Evolutionary conservation across 306 rosid species (phyloP), one percentile per base, ranked within the genome.

Genomic region (Canavalia ensiformis): DNA sequence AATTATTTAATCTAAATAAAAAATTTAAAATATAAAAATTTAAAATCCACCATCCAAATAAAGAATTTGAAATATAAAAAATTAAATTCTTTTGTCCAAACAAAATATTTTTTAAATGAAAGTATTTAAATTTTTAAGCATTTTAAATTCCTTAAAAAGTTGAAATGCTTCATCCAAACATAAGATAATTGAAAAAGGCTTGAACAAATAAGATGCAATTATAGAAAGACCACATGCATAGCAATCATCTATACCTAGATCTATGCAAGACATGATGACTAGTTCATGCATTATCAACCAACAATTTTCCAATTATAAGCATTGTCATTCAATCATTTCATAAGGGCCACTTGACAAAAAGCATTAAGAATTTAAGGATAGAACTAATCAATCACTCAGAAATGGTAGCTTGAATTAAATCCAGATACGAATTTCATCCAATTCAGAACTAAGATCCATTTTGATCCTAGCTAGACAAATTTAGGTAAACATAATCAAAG

Each of bases 171-270:
- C 25, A 18, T 18, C 25, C 25, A 18, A 18, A 18, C 25, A 18
- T 0, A 18, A 18, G 25, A 0, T 18, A 34, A 6, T 34, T 63
- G 29, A 35, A 34, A 12, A 63, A 13, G 47, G 10, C 69, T 13
- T 63, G 30, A 63, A 12, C 18, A 39, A 65, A 11, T 37, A 13
- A 33, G 49, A 34, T 5, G 46, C 45, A n/a, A 63, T 37, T 63
- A 3, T 2, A 28, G 29, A 13, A 11, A 34, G 68, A 34, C 45
- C 44, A 10, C 25, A 9, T 47, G 68, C 68, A 33, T 35, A 37
- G 46, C 69, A 67, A 67, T 67, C 37, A 67, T 67, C 45, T 67
- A 42, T 42, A 42, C 37, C 54, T 44, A 67, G 54, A 67, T 42
- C 52, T 42, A 67, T 42, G 72, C 34, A 7, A 67, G 30, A 4